Base-by-base conservation (phyloP, 2,329 filamentous ascomycete genomes). In the Capronia epimyces region DNA sequence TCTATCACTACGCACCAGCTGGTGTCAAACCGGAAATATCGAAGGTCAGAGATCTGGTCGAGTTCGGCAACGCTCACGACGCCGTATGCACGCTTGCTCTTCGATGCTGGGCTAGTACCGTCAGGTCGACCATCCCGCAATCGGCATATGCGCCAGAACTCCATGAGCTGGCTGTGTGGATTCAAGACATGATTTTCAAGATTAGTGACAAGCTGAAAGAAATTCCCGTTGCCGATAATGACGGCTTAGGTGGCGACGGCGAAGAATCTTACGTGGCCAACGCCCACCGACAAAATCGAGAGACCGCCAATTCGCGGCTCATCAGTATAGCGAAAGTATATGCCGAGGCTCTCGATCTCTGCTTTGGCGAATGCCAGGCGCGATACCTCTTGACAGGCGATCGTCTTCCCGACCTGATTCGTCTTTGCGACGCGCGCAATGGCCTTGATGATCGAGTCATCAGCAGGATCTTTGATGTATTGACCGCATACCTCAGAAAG, bases 1-100 rank as follows among this genome's bases (percentile, higher is more conserved):
- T 59, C 45, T 55, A 55, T 42, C 46, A 55, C 42, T 57, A 55
- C 39, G 43, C 57, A 25, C 57, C 57, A n/a, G 15, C 13, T 3
- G 54, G 50, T 21, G 50, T 40, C 21, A 52, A 53, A 24, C 57
- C 54, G 21, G 46, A 46, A 10, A 18, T 59, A 12, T 41, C 52
- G 3, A 46, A 53, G 2, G 51, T 59, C 24, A 43, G 29, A 24
- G 42, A 46, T 21, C 50, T 55, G 12, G 24, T 59, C 48, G 52
- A 55, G 10, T 59, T 59, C 34, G 27, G 37, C 4, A 49, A 51
- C 3, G 52, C 52, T 21, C 57, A 59, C 46, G 44, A 44, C 34
- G 43, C 43, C 8, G 52, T 59, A 1, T 50, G 54, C 40, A 42
- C 51, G 12, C 43, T 57, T 13, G 45, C 50, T 22, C 32, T 59